Conservation (phyloP, 306 rosid genomes). For the Geum urbanum region DNA sequence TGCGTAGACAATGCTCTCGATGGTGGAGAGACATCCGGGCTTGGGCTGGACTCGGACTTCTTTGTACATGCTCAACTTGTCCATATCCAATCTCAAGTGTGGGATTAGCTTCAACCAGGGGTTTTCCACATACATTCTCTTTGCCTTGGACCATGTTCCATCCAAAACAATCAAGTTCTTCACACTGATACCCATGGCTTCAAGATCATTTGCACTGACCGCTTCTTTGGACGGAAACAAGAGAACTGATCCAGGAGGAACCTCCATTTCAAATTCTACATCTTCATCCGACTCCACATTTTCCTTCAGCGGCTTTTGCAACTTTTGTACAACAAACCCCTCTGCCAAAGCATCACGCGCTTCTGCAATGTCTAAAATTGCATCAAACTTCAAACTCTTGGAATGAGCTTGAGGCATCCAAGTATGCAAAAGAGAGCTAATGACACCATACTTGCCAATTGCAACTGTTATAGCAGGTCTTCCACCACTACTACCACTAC, state of each 20-base stretch:
- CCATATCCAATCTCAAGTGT: slow-evolving; percentile 67
- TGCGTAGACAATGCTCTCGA: slow-evolving; percentile 79
- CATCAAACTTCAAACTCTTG: slow-evolving; percentile 28
- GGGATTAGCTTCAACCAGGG: slow-evolving; percentile 79
- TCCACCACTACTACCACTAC: slow-evolving; percentile 8
- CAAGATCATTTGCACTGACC: slow-evolving; percentile 31
- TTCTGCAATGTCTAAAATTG: slow-evolving; percentile 35
- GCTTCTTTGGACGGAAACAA: slow-evolving; percentile 73
- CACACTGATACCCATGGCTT: slow-evolving; percentile 41
- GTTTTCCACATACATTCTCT: slow-evolving; percentile 68
- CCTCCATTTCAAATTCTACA: slow-evolving; percentile 61
- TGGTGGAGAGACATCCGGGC: slow-evolving; percentile 70
- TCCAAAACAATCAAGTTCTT: slow-evolving; percentile 71
- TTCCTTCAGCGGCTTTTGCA: slow-evolving; percentile 31
- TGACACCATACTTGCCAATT: slow-evolving; percentile 55
- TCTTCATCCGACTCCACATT: slow-evolving; percentile 39
- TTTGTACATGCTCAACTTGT: slow-evolving; percentile 56
- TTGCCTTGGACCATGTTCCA: slow-evolving; percentile 96
- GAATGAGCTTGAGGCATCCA: slow-evolving; percentile 40
- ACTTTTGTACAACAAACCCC: slow-evolving; percentile 64
- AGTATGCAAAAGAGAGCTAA: slow-evolving; percentile 45
- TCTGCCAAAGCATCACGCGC: slow-evolving; percentile 55
- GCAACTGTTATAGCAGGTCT: slow-evolving; percentile 37
- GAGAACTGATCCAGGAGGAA: slow-evolving; percentile 61
- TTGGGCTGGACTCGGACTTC: slow-evolving; percentile 83